Evolutionary conservation across 225 moss, liverwort and hornwort species (phyloP).

Genomic region (Sphagnum tenellum): DNA sequence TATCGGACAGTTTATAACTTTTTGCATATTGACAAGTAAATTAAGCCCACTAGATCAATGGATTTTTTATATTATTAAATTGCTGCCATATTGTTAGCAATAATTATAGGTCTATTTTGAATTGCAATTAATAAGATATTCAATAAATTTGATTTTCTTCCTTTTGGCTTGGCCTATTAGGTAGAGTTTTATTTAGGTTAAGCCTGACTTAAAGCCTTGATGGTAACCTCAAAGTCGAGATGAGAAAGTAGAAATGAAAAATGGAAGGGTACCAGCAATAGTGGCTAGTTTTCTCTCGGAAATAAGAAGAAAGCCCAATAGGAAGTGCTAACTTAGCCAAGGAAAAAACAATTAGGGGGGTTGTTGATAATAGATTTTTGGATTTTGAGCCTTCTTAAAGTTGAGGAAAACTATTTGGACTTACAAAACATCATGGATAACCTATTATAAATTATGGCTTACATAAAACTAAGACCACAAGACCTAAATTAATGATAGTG

Average conservation of each 20-base stretch:
- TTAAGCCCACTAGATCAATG: slow-evolving; percentile 8
- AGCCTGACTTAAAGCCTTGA: too few relatives aligned
- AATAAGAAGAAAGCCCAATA: too few relatives aligned
- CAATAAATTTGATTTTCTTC: slow-evolving; percentile 1
- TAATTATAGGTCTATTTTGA: slow-evolving; percentile 2
- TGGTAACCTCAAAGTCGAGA: too few relatives aligned
- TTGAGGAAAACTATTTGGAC: slow-evolving; percentile 1
- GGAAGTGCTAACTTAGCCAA: too few relatives aligned
- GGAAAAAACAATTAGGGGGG: background rate
- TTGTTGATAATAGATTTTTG: background rate
- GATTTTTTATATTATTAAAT: slow-evolving; percentile 3
- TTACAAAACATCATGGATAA: background rate
- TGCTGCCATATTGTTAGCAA: background rate
- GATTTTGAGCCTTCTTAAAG: background rate
- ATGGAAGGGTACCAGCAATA: too few relatives aligned
- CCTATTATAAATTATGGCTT: too few relatives aligned
- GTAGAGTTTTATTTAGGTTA: slow-evolving; percentile 11
- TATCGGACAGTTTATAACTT: slow-evolving; percentile 17
- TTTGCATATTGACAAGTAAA: slow-evolving; percentile 13
- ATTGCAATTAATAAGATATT: slow-evolving; percentile 5
- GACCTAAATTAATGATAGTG: too few relatives aligned
- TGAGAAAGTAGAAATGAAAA: too few relatives aligned
- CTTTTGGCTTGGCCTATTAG: background rate
- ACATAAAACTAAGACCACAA: too few relatives aligned
- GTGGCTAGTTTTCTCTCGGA: too few relatives aligned